Evolutionary conservation across 169 alveolate species (phyloP).

Genomic region (Perkinsus olseni): DNA sequence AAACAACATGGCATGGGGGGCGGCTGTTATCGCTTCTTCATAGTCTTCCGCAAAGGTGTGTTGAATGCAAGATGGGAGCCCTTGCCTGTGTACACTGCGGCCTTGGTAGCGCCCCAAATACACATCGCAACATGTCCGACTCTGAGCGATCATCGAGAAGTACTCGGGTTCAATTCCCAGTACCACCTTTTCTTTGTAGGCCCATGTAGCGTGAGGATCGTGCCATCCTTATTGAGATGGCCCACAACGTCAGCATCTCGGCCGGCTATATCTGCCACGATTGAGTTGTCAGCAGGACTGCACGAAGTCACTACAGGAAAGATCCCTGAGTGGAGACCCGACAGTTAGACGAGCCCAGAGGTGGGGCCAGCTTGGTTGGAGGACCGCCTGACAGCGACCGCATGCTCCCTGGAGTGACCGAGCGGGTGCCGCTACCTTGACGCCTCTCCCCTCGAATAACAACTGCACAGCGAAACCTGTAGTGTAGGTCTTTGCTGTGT

Average conservation of each 20-base stretch:
- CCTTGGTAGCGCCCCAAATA: not conserved
- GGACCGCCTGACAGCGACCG: not conserved
- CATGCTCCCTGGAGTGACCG: not conserved
- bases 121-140: not conserved
- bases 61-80: not conserved
- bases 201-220: not conserved
- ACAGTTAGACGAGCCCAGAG: not conserved
- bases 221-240: not conserved
- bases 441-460: not conserved
- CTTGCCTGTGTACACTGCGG: not conserved
- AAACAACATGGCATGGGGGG: not conserved
- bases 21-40: not conserved
- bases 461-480: not conserved
- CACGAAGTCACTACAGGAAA: not conserved
- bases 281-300: too few species aligned
- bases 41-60: not conserved
- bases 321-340: not conserved
- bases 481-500: not conserved
- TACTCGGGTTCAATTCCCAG: not conserved
- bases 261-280: not conserved
- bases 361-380: not conserved
- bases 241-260: not conserved
- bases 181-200: not conserved
- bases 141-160: not conserved
- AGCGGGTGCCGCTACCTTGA: not conserved